Base-by-base conservation (phyloP, 2,329 filamentous ascomycete species). In the Colletotrichum karsti region DNA sequence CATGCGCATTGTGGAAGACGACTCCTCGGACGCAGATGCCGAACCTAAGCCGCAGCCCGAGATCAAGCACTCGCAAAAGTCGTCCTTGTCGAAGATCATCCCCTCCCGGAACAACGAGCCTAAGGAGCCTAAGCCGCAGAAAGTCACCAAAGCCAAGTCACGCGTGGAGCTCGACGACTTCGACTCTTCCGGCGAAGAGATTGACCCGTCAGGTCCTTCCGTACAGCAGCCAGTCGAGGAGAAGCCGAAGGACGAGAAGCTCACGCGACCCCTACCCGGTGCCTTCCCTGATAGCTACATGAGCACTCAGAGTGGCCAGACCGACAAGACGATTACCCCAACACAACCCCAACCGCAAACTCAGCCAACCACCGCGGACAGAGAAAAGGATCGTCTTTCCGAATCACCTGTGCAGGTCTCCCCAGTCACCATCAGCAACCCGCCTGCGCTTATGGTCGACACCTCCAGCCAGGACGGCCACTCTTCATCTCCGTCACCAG, bases 151-250 rank as follows among this genome's bases (percentile, higher is more conserved):
- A 71, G 86, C 90, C 1, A 90, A 89, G 70, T 81, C 87, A 15
- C 88, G 91, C 24, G 84, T 91, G 69, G 90, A 91, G 61, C 83
- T 94, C 12, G 92, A 94, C 73, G 91, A 92, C 70, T 91, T 92
- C 50, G 91, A 92, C 69, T 87, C 86, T 58, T 87, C 87, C 5
- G 81, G 81, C 1, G 83, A 84, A 37, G 78, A 82, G n/a, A 75
- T 79, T 1, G 63, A 72, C 6, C 54, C 71, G 12, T 67, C 75
- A 5, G 75, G 76, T 44, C 75, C 77, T 15, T 59, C 74, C 69
- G 74, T 60, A 72, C 77, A 68, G 70, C 80, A 71, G 61, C 69
- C 72, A 41, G 69, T 70, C 33, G 69, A 73, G 35, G 73, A 73
- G 51, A 37, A 42, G 24, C 13, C 39, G 13, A 64, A 63, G 3